Conservation (phyloP, 495 filamentous ascomycete species). For the Penicillium waksmanii region DNA sequence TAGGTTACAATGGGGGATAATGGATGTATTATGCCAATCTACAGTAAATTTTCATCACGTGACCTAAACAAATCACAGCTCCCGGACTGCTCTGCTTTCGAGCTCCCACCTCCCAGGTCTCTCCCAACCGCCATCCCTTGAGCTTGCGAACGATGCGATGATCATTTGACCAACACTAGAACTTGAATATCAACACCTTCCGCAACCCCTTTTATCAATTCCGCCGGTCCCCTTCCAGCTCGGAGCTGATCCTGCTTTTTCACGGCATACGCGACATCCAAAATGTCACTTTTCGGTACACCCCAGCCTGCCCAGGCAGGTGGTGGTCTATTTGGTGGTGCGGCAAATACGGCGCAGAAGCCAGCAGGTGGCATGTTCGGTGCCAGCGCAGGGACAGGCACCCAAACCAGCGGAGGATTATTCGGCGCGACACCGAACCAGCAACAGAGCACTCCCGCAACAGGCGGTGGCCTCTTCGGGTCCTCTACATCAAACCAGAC, state of each 20-base stretch:
- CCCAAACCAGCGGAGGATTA: constrained; percentile 16
- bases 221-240: neutral
- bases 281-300: constrained; percentile 51
- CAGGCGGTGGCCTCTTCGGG: constrained; percentile 34
- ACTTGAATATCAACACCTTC: neutral
- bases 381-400: constrained; percentile 2
- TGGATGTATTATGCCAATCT: neutral
- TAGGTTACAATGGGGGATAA: neutral
- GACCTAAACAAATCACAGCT: constrained; percentile 36
- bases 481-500: constrained; percentile 26
- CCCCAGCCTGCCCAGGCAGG: constrained; percentile 30
- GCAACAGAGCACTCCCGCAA: constrained; percentile 26
- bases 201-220: neutral
- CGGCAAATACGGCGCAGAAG: constrained; percentile 31
- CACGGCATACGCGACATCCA: constrained; percentile 24
- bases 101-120: constrained; percentile 31
- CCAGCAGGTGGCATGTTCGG: constrained; percentile 36
- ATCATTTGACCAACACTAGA: neutral
- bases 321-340: constrained; percentile 34
- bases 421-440: constrained; percentile 29
- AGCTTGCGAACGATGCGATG: constrained; percentile 17
- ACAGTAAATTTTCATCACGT: constrained; percentile 27
- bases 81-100: constrained; percentile 24
- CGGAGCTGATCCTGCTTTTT: constrained; percentile 22
- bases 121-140: constrained; percentile 14